Conservation (phyloP, 805 yeast genomes). For the Candida pseudofarinosa region DNA sequence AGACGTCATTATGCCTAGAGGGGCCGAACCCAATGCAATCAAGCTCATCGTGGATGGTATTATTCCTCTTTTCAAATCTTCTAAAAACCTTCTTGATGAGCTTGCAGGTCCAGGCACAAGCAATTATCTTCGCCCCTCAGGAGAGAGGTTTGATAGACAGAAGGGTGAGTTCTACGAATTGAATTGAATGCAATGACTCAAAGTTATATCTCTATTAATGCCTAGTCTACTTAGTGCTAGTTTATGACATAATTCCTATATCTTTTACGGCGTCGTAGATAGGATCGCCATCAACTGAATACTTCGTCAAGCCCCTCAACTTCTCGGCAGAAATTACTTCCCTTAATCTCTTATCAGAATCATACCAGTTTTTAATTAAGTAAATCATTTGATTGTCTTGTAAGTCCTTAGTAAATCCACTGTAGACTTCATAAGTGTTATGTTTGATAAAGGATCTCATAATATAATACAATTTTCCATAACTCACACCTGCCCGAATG, state of each 20-base stretch:
- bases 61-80: conserved; percentile 28
- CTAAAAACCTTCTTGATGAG: conserved; percentile 8
- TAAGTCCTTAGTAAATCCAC: conserved; percentile 38
- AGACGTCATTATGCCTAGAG: conserved; percentile 71
- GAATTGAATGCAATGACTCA: conserved; percentile 13
- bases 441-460: conserved; percentile 62
- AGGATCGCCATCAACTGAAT: conserved; percentile 56
- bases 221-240: not conserved
- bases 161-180: conserved; percentile 44
- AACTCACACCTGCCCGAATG: conserved; percentile 58
- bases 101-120: conserved; percentile 10
- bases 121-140: conserved; percentile 26
- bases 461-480: conserved; percentile 61
- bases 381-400: conserved; percentile 54
- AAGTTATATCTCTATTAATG: not conserved
- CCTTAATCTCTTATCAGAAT: conserved; percentile 57
- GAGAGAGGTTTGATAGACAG: conserved; percentile 35
- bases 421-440: conserved; percentile 48
- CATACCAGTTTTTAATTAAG: conserved; percentile 65
- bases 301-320: conserved; percentile 42
- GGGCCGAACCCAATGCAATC: conserved; percentile 58
- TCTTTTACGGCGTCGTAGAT: conserved; percentile 28
- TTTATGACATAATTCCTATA: conserved; percentile 9
- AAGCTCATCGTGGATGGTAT: conserved; percentile 63
- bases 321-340: conserved; percentile 49